These are phyloP conservation scores for Echium plantagineum DNA, from an alignment of 257 asterid species.

Conservation along the genomic window DNA sequence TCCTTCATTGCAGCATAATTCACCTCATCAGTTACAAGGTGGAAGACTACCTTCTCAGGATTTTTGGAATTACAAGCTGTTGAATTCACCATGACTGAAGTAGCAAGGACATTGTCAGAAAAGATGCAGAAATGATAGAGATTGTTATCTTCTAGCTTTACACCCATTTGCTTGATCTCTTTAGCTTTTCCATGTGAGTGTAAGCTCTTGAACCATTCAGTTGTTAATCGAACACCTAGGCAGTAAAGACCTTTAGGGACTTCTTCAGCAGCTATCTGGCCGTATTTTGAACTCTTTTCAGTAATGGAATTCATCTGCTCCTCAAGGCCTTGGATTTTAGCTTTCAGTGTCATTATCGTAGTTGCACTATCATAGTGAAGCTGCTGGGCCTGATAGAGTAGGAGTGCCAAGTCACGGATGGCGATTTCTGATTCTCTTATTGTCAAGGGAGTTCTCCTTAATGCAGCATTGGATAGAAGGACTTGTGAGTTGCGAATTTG, in stretches of 20 bases:
- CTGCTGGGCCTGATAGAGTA: conserved; percentile 40
- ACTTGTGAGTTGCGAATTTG: conserved; percentile 35
- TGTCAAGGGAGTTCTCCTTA: conserved; percentile 33
- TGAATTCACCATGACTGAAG: conserved; percentile 39
- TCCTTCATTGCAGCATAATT: conserved; percentile 42
- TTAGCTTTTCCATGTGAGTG: conserved; percentile 18
- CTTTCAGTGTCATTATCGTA: conserved; percentile 40
- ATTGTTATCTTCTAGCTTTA: conserved; percentile 23
- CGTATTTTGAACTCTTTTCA: conserved; percentile 38
- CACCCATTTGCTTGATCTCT: conserved; percentile 15
- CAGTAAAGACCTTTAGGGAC: conserved; percentile 38
- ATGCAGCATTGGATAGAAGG: conserved; percentile 35
- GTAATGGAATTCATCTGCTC: conserved; percentile 28
- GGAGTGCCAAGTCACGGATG: conserved; percentile 34
- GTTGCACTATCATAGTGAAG: conserved; percentile 36
- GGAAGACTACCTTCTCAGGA: conserved; percentile 31
- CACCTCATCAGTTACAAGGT: conserved; percentile 37
- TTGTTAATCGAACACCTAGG: conserved; percentile 32
- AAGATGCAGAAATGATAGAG: conserved; percentile 36
- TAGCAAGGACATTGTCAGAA: conserved; percentile 41
- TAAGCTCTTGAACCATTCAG: conserved; percentile 33
- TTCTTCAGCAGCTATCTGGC: conserved; percentile 45
- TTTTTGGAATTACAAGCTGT: conserved; percentile 26
- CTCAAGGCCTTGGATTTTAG: conserved; percentile 36
- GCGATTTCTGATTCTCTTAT: conserved; percentile 27